A percentile compares a stretch with the other conserved stretches of the same genome.
Evolutionary conservation across 495 filamentous ascomycete species (phyloP).

Genomic region (Thermochaetoides thermophila): DNA sequence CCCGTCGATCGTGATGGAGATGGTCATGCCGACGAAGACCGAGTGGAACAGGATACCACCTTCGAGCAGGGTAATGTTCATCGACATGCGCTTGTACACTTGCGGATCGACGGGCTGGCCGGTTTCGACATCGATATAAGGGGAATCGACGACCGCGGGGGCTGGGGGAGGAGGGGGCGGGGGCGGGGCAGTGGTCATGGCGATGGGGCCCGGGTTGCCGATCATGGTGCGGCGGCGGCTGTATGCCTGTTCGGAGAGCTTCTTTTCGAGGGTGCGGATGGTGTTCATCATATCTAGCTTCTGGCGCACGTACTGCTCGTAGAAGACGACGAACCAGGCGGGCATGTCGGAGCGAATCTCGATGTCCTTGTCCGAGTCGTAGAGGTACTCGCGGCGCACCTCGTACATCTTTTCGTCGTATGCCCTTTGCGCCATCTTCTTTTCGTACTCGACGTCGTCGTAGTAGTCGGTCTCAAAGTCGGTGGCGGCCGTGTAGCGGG

Average conservation of each 20-base stretch:
- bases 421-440: constrained; percentile 25
- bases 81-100: constrained; percentile 32
- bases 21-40: constrained; percentile 54
- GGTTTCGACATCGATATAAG: constrained; percentile 27
- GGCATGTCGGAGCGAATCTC: constrained; percentile 33
- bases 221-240: constrained; percentile 15
- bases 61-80: constrained; percentile 41
- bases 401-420: constrained; percentile 21
- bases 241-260: constrained; percentile 5
- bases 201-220: no score
- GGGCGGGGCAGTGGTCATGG: no score
- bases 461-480: constrained; percentile 21
- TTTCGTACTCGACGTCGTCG: constrained; percentile 25
- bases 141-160: constrained; percentile 9
- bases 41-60: constrained; percentile 45
- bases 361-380: constrained; percentile 15
- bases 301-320: constrained; percentile 39
- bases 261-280: constrained; percentile 13
- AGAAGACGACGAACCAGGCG: constrained; percentile 39
- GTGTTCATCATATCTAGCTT: constrained; percentile 33
- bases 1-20: constrained; percentile 47
- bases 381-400: constrained; percentile 2
- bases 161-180: no score
- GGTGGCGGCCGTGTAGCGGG: constrained; percentile 14
- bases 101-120: constrained; percentile 27